Evolutionary conservation across 2,329 filamentous ascomycete genomes (phyloP).

Genomic region (Pseudogymnoascus sp.): DNA sequence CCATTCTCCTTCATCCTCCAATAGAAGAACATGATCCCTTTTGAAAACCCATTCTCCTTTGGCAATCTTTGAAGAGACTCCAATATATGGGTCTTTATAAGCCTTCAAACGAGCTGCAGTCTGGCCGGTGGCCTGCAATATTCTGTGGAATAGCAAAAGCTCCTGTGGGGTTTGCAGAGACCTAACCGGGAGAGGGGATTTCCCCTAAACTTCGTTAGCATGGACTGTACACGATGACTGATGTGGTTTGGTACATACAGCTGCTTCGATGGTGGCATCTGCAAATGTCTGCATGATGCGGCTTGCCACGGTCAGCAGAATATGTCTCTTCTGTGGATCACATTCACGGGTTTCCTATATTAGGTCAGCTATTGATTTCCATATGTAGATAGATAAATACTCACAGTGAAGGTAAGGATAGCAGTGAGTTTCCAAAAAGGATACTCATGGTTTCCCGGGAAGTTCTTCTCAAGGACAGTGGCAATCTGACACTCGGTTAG

Average conservation of each 20-base stretch:
- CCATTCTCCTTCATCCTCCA: conserved; percentile 24
- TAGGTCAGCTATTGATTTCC: not conserved
- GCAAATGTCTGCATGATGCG: conserved; percentile 24
- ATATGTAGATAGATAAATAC: not conserved
- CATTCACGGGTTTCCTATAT: conserved; percentile 14
- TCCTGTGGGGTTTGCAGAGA: conserved; percentile 31
- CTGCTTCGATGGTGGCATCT: conserved; percentile 24
- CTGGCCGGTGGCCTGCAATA: conserved; percentile 23
- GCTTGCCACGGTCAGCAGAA: conserved; percentile 17
- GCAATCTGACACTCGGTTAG: conserved; percentile 20
- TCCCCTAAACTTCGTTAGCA: not conserved
- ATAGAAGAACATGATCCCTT: conserved; percentile 24
- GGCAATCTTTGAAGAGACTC: conserved; percentile 27
- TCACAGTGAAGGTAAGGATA: conserved; percentile 28
- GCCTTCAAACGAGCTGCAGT: conserved; percentile 24
- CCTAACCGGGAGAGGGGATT: conserved; percentile 18
- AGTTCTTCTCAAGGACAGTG: conserved; percentile 29
- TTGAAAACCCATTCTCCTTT: conserved; percentile 31
- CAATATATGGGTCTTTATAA: conserved; percentile 25
- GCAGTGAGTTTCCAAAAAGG: conserved; percentile 30
- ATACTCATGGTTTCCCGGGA: conserved; percentile 27
- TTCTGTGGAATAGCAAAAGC: conserved; percentile 26
- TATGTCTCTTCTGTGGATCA: conserved; percentile 23
- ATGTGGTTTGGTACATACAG: conserved; percentile 19
- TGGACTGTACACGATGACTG: not conserved